Base-by-base conservation (phyloP, 805 yeast genomes). In the Myxozyma kluyveri region DNA sequence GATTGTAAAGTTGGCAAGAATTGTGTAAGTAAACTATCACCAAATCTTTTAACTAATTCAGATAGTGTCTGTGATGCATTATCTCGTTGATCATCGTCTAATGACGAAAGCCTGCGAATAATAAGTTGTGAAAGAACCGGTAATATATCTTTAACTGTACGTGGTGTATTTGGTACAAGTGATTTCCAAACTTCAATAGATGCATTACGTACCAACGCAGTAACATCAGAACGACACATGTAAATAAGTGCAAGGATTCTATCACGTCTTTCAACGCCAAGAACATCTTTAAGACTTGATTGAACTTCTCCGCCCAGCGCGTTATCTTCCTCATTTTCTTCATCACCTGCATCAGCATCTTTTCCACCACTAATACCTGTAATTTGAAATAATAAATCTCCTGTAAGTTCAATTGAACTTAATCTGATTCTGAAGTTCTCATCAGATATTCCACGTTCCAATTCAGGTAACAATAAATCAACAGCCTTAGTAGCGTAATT, bases 181-280 rank as follows among this genome's bases (percentile, higher is more conserved):
- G 96, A 88, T 72, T 90, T 90, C 99, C 99, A 93, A 42, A 93
- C 88, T 63, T 93, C 96, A 54, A 88, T 81, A 10, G 98, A 83
- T 23, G 95, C 86, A 59, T 82, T 82, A 63, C 99, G 83, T 24
- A 93, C 99, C 60, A 83, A 76, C 61, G 88, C 88, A 35, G 93
- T 80, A 36, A 83, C 80, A 73, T 93, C 99, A 12, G 96, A 87
- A 69, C 99, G 89, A 69, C 97, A 90, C 31, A 93, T 82, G 69
- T 89, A 93, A 61, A 93, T 74, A n/a, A 90, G 75, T 0, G 97
- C 80, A 62, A 93, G 74, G 36, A 93, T 78, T 52, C 88, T 81
- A 67, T 89, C 95, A 65, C 97, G 84, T 66, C 96, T 86, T 4
- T 86, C 95, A 60, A 76, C 75, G 52, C 99, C 99, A 63, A 93